Conservation (phyloP, 495 filamentous ascomycete genomes). For the Pseudotulostoma volvatum region DNA sequence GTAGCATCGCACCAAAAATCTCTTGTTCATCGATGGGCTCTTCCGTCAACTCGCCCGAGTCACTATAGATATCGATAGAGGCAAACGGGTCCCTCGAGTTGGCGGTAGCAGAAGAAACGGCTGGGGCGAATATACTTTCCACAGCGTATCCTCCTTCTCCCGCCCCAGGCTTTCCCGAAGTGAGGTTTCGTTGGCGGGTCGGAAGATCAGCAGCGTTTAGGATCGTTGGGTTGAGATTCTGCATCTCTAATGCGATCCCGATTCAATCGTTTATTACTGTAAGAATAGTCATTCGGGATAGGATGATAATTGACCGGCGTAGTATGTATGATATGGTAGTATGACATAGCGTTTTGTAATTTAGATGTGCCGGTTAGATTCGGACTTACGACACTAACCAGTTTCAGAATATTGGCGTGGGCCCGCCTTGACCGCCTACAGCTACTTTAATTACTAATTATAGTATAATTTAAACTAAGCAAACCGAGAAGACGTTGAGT, state of each 20-base stretch:
- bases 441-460: too few species aligned
- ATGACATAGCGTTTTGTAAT: too few species aligned
- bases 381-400: neutral
- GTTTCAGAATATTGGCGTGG: neutral
- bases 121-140: constrained; percentile 33
- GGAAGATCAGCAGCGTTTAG: constrained; percentile 81
- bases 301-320: neutral
- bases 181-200: constrained; percentile 43
- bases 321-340: too few species aligned
- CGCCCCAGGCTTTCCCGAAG: constrained; percentile 27
- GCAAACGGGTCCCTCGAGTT: constrained; percentile 40
- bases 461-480: too few species aligned
- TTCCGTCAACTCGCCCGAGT: constrained; percentile 40
- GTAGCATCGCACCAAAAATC: constrained; percentile 59
- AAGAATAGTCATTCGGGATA: neutral
- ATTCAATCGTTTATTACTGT: constrained; percentile 1
- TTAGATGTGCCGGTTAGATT: too few species aligned
- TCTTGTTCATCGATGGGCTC: constrained; percentile 94
- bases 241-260: constrained; percentile 35
- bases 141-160: constrained; percentile 19
- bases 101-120: constrained; percentile 26
- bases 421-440: neutral
- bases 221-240: constrained; percentile 93
- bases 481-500: too few species aligned
- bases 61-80: constrained; percentile 29